Evolutionary conservation across 192 early-diverging fungal species (phyloP), one percentile per base, ranked within the genome.

Genomic region (Coemansia sp.): DNA sequence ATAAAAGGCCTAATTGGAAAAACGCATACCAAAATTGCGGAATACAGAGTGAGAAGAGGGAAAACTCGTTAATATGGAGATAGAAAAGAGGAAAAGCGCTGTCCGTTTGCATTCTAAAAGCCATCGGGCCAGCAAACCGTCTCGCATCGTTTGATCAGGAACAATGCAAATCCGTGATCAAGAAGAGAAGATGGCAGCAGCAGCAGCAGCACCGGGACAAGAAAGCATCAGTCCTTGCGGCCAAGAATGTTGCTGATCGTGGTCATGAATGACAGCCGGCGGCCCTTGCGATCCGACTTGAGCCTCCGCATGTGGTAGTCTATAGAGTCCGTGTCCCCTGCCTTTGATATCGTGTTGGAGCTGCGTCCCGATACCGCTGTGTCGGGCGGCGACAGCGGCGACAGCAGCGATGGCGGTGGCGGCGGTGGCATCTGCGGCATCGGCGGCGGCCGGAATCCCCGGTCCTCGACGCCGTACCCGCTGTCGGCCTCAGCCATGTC

Each of bases 171-270:
- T 32, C 4, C 32, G 4, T 32, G 32, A 32, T 32, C 32, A 32
- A 32, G 26, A 26, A 3, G 32, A 58, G 37, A 58, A 58, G 19
- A 37, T 37, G n/a, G n/a, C n/a, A n/a, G n/a, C n/a, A n/a, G n/a
- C n/a, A n/a, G 4, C 10, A 44, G 8, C 43, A 44, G 13, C 43
- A 44, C 43, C 4, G 43, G 0, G 1, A 44, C 43, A 44, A 1
- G 1, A 53, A 21, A 37, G 6, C 1, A 32, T 59, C 39, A 81
- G 5, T 81, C 75, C n/a, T 77, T 82, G 18, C 75, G 66, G 21
- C 80, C 80, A 38, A 82, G 74, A 69, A 82, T 82, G 54, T 64
- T 65, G 80, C 64, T 76, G 37, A 82, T 73, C 6, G 80, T 82
- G 6, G 74, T 64, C 80, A 82, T 77, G 45, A 82, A 74, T 49